Evolutionary conservation across 2,329 filamentous ascomycete species (phyloP), one percentile per base, ranked within the genome.

Genomic region (Beauveria sp.): DNA sequence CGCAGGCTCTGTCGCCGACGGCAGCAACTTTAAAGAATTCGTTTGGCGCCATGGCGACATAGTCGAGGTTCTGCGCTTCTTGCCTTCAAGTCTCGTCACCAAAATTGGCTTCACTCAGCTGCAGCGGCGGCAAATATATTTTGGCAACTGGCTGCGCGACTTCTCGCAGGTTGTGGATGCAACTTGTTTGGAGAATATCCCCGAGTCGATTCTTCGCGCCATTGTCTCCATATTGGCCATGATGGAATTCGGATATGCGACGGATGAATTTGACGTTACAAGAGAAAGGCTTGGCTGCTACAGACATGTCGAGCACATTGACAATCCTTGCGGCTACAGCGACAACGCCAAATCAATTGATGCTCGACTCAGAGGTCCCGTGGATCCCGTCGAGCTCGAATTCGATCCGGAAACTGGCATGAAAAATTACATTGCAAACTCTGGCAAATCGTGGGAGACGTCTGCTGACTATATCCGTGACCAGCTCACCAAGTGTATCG

Each of bases 341-440:
- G 88, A 63, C 3, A 66, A 96, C 68, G 89, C 90, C 66, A 74
- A 84, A 65, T 90, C 96, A 74, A 90, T 83, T 69, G 93, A 96
- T 70, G 75, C 80, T 46, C 86, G 91, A 16, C 83, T 96, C n/a
- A 86, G 91, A 57, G 86, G 84, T 1, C 91, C 90, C 0, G 83
- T 96, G 4, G 77, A 84, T 65, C 80, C 81, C 3, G 89, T 92
- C 68, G 89, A 92, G 69, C 80, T 90, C 34, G 83, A 87, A 62
- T 81, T 92, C 63, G 89, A 92, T 67, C 77, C 77, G 12, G 75
- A 82, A 8, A 91, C 89, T 0, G 91, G 91, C 34, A 96, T 97
- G 92, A 96, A 96, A 76, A 96, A 96, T 72, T 97, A 97, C 73
- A 96, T 97, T 66, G 88, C 93, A 61, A 96, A 96, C 68, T 78